phyloP scores from a whole-genome alignment of 345 rosid genomes.

The Carallia pectinifolia region DNA sequence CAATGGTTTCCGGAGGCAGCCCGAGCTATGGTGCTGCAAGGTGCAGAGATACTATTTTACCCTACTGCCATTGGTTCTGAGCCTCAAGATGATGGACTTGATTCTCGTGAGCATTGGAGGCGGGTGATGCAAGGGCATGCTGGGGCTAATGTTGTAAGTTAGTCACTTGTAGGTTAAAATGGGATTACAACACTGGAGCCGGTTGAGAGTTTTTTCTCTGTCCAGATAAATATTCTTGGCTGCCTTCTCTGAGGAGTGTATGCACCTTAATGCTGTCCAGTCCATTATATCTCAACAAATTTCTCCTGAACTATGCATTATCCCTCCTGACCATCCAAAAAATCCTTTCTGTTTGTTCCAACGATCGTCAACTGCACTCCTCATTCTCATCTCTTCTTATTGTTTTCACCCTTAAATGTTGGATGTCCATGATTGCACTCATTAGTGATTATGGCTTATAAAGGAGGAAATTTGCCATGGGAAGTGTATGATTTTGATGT shows the following conservation, averaged over 20 bases:
- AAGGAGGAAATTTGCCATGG: not conserved
- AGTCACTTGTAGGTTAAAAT: conserved; percentile 3
- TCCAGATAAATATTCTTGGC: conserved; percentile 7
- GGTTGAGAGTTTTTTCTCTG: not conserved
- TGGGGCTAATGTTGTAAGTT: conserved; percentile 87
- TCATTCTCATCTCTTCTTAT: too few relatives aligned
- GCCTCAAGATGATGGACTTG: conserved; percentile 91
- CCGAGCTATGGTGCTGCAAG: conserved; percentile 87
- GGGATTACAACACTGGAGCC: not conserved
- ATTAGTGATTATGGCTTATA: not conserved
- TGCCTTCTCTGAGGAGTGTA: not conserved
- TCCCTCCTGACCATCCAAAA: not conserved
- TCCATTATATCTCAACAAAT: not conserved
- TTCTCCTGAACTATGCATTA: not conserved
- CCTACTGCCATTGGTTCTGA: conserved; percentile 98
- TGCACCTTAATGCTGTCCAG: not conserved
- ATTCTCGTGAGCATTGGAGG: conserved; percentile 90
- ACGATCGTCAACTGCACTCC: not conserved
- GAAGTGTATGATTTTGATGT: not conserved
- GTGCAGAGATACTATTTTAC: conserved; percentile 87
- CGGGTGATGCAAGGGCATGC: conserved; percentile 99
- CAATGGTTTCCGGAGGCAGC: conserved; percentile 98
- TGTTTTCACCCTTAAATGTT: not conserved
- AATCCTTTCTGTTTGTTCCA: too few relatives aligned
- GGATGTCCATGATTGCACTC: too few relatives aligned